Percentiles rank a stretch among this genome's conserved stretches.
phyloP scores from a whole-genome alignment of 768 basidiomycete genomes.

The Tephrocybe rancida region DNA sequence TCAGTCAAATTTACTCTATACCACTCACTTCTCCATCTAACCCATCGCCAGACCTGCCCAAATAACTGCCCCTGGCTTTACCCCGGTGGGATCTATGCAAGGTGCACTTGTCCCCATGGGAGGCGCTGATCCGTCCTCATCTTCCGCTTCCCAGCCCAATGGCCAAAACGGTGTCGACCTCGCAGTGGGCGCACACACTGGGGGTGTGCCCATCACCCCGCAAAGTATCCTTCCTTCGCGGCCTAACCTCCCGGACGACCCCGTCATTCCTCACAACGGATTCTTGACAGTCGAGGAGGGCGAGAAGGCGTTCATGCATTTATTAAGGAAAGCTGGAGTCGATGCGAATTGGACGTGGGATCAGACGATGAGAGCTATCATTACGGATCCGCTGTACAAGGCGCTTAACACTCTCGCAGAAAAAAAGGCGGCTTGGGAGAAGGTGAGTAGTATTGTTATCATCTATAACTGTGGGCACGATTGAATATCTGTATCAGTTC shows the following conservation, averaged over 20 bases:
- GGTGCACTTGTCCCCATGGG: conserved; percentile 56
- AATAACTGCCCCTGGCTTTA: conserved; percentile 45
- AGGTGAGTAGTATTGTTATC: conserved; percentile 51
- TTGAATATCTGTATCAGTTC: conserved; percentile 51
- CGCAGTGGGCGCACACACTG: conserved; percentile 53
- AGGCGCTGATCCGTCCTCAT: conserved; percentile 52
- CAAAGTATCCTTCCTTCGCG: conserved; percentile 67
- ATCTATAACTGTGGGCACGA: neutral
- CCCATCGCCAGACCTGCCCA: conserved; percentile 24
- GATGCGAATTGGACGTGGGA: conserved; percentile 98
- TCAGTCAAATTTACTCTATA: conserved; percentile 19
- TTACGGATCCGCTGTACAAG: conserved; percentile 97
- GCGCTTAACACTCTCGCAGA: conserved; percentile 91
- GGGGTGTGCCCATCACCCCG: conserved; percentile 60
- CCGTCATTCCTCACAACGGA: conserved; percentile 88
- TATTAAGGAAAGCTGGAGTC: conserved; percentile 87
- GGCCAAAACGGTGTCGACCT: conserved; percentile 52
- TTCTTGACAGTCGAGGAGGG: conserved; percentile 87
- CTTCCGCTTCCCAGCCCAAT: conserved; percentile 50
- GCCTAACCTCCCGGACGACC: conserved; percentile 84
- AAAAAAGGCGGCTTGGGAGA: conserved; percentile 93
- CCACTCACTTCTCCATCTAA: neutral
- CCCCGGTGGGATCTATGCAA: conserved; percentile 47
- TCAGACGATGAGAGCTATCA: conserved; percentile 95
- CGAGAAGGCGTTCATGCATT: conserved; percentile 91